A percentile compares a stretch with the other conserved stretches of the same genome.
Evolutionary conservation across 345 rosid genomes (phyloP).

Genomic region (Eucalyptus tenuipes): DNA sequence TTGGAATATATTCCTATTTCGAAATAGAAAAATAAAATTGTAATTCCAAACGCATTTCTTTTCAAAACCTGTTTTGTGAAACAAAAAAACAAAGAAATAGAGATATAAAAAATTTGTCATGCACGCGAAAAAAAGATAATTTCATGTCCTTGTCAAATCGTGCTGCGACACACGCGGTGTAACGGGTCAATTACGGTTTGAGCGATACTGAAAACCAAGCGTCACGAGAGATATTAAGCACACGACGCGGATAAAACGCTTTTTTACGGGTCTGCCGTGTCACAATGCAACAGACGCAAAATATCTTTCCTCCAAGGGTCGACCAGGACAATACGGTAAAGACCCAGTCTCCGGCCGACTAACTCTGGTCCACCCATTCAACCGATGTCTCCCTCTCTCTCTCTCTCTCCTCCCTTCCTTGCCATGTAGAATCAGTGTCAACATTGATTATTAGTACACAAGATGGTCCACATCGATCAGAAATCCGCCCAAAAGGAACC

Average conservation of each 20-base stretch:
- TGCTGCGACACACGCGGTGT: accelerated
- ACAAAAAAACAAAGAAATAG: no score
- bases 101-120: no score
- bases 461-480: not conserved
- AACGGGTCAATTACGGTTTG: not conserved
- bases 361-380: not conserved
- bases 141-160: not conserved
- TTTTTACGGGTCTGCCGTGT: not conserved
- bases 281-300: not conserved
- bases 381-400: not conserved
- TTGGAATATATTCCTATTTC: no score
- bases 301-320: not conserved
- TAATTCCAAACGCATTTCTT: no score
- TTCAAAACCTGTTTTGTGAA: no score
- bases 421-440: not conserved
- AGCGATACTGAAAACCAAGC: accelerated
- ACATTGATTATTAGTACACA: not conserved
- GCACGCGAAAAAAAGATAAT: not conserved
- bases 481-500: not conserved
- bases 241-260: not conserved
- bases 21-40: no score
- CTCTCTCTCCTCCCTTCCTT: not conserved
- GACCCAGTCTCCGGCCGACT: not conserved
- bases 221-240: not conserved
- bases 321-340: not conserved